These are phyloP conservation scores for Anisodus acutangulus DNA, from an alignment of 257 asterid species.

Conservation along the genomic window DNA sequence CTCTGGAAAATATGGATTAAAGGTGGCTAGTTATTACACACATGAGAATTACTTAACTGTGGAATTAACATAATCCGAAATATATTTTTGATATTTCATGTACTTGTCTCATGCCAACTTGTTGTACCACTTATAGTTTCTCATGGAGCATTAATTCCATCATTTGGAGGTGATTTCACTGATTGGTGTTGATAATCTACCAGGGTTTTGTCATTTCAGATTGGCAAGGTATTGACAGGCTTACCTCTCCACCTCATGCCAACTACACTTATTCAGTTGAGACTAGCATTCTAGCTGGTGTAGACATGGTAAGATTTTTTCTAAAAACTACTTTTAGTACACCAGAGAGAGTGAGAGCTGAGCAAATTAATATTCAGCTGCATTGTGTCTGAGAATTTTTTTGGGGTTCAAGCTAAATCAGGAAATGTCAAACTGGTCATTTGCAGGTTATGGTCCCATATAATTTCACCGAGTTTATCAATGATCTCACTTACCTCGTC, in stretches of 20 bases:
- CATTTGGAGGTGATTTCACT: constrained; percentile 24
- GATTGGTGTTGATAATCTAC: constrained; percentile 29
- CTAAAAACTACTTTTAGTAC: neutral
- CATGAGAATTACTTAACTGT: neutral
- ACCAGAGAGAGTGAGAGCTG: neutral
- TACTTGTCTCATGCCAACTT: neutral
- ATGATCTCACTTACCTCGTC: constrained; percentile 69
- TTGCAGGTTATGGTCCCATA: constrained; percentile 79
- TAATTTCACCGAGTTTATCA: constrained; percentile 76
- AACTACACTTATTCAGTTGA: constrained; percentile 81
- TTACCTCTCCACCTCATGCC: constrained; percentile 73
- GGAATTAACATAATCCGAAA: neutral
- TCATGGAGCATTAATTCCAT: constrained; percentile 13
- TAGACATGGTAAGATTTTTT: constrained; percentile 67
- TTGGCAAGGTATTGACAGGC: constrained; percentile 83
- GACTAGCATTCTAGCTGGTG: constrained; percentile 77
- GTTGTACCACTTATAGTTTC: neutral
- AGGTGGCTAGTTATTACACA: neutral
- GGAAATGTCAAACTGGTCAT: constrained; percentile 31
- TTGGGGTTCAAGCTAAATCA: constrained; percentile 3
- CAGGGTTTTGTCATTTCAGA: constrained; percentile 95
- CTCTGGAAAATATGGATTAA: neutral
- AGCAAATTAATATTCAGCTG: neutral
- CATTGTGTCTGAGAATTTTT: neutral
- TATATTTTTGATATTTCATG: constrained; percentile 19